These are phyloP conservation scores for Solanum bulbocastanum DNA, from an alignment of 257 asterid genomes.

Conservation along the genomic window DNA sequence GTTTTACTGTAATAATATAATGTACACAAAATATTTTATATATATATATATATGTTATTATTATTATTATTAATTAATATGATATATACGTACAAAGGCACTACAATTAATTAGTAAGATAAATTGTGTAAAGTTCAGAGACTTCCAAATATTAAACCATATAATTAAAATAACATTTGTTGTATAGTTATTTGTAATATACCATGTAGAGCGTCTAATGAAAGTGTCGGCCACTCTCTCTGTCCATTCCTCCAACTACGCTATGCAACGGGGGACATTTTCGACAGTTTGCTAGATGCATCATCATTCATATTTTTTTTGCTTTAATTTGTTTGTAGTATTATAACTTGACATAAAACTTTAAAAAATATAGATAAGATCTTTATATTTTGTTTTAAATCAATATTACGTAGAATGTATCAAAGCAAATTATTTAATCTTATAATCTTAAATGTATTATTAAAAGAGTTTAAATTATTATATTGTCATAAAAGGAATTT, in stretches of 20 bases:
- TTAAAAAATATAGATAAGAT: rapidly evolving
- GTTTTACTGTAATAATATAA: too few relatives aligned
- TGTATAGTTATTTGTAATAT: not conserved
- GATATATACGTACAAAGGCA: not conserved
- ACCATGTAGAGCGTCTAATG: not conserved
- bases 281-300: not conserved
- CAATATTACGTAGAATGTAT: too few relatives aligned
- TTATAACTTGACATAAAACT: not conserved
- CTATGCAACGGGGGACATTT: not conserved
- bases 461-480: not conserved
- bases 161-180: too few relatives aligned
- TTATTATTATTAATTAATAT: too few relatives aligned
- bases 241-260: not conserved
- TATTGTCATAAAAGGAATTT: not conserved
- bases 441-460: too few relatives aligned
- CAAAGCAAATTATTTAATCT: too few relatives aligned
- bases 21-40: too few relatives aligned
- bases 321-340: too few relatives aligned
- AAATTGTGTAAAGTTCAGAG: too few relatives aligned
- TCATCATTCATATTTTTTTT: rapidly evolving
- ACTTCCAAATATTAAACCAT: not conserved
- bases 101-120: not conserved
- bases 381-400: too few relatives aligned
- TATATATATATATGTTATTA: too few relatives aligned
- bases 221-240: not conserved